phyloP scores from a whole-genome alignment of 345 rosid genomes.

The Hypericum androsaemum region DNA sequence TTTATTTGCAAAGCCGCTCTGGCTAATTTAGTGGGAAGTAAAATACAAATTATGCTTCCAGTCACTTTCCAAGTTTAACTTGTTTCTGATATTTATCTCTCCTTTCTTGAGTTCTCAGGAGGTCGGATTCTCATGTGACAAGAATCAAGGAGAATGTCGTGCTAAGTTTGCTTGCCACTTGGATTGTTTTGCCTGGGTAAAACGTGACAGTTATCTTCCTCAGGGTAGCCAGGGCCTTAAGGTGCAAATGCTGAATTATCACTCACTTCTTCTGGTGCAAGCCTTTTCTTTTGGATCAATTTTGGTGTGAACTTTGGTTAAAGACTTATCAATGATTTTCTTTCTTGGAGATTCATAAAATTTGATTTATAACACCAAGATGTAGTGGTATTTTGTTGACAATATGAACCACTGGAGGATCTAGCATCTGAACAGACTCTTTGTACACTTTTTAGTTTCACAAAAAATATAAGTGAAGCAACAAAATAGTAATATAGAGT shows the following conservation, averaged over 20 bases:
- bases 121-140: conserved; percentile 80
- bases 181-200: conserved; percentile 99
- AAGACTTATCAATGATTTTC: no score
- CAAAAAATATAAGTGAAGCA: no score
- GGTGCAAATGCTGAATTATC: conserved; percentile 24
- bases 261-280: not conserved
- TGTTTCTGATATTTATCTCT: conserved; percentile 4
- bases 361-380: no score
- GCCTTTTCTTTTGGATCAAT: conserved; percentile 7
- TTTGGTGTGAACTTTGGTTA: not conserved
- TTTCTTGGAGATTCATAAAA: no score
- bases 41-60: not conserved
- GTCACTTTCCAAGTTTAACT: not conserved
- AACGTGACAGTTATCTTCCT: conserved; percentile 98
- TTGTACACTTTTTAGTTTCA: no score
- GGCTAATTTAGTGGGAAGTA: no score
- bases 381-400: no score
- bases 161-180: conserved; percentile 88
- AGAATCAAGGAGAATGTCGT: conserved; percentile 91
- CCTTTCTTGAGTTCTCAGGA: conserved; percentile 44
- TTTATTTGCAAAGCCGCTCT: no score
- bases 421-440: no score
- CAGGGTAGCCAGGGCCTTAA: conserved; percentile 98
- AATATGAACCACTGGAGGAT: no score
- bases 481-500: no score